Conservation (phyloP, 2,329 filamentous ascomycete genomes). For the Nemania diffusa region DNA sequence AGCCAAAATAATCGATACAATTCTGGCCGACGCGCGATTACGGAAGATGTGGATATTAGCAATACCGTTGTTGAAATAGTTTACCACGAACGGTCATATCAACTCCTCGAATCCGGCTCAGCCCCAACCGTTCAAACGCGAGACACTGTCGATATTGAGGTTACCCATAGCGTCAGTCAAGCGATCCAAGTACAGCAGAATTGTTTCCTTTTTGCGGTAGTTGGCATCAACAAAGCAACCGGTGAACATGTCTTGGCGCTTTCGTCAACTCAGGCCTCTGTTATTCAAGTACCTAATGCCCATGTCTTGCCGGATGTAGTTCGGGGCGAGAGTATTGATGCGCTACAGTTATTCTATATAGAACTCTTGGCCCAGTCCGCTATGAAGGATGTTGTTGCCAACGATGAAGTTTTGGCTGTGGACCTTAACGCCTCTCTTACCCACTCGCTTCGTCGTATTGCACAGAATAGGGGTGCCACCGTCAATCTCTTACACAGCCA, state of each 20-base stretch:
- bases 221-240: slow-evolving; percentile 11
- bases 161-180: slow-evolving; percentile 10
- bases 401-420: slow-evolving; percentile 8
- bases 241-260: slow-evolving; percentile 11
- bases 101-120: slow-evolving; percentile 13
- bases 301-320: slow-evolving; percentile 2
- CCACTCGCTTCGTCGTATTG: slow-evolving; percentile 11
- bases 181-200: slow-evolving; percentile 4
- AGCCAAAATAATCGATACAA: slow-evolving; percentile 26
- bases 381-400: slow-evolving; percentile 13
- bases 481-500: background rate
- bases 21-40: slow-evolving; percentile 18
- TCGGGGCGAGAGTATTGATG: background rate
- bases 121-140: background rate
- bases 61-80: slow-evolving; percentile 8
- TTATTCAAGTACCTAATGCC: slow-evolving; percentile 1
- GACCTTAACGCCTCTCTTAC: slow-evolving; percentile 3
- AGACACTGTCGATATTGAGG: slow-evolving; percentile 12
- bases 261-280: slow-evolving; percentile 14
- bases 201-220: slow-evolving; percentile 15
- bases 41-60: background rate
- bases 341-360: slow-evolving; percentile 23
- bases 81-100: slow-evolving; percentile 2
- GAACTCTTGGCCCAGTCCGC: slow-evolving; percentile 24
- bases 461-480: slow-evolving; percentile 6